These are phyloP conservation scores for Barnettozyma vustinii DNA, from an alignment of 805 yeast species.

Conservation along the genomic window DNA sequence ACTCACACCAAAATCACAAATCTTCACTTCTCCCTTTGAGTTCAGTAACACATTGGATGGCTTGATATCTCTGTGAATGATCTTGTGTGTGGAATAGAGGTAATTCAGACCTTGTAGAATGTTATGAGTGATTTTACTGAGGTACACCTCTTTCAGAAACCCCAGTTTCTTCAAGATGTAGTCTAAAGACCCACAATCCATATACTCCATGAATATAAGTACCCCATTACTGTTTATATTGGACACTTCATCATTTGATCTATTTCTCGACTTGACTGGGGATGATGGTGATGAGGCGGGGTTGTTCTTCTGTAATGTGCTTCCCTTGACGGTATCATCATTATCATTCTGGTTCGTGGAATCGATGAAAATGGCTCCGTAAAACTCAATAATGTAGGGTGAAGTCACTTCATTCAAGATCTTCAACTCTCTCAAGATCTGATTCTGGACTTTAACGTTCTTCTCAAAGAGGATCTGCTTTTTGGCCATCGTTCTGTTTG, in stretches of 20 bases:
- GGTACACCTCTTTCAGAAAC: conserved; percentile 59
- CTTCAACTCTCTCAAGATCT: conserved; percentile 80
- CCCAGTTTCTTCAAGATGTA: conserved; percentile 60
- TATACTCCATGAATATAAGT: conserved; percentile 90
- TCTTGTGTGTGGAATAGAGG: conserved; percentile 75
- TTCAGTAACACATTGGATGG: conserved; percentile 91
- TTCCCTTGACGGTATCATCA: conserved; percentile 3
- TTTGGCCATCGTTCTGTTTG: conserved; percentile 84
- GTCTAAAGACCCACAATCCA: conserved; percentile 92
- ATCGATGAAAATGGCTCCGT: conserved; percentile 78
- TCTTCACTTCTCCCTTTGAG: conserved; percentile 78
- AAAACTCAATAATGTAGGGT: conserved; percentile 81
- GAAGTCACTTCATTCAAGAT: conserved; percentile 87
- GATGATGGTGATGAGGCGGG: conserved; percentile 2
- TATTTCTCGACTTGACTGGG: conserved; percentile 1
- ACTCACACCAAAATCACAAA: conserved; percentile 96
- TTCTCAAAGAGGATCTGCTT: conserved; percentile 84
- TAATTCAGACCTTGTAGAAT: conserved; percentile 80
- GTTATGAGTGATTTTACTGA: conserved; percentile 68
- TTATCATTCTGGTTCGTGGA: conserved; percentile 3
- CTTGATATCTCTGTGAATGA: conserved; percentile 93
- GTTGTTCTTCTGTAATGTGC: background rate
- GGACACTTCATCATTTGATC: conserved; percentile 16
- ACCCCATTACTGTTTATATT: conserved; percentile 49
- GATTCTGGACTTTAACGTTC: conserved; percentile 71